phyloP scores from a whole-genome alignment of 495 filamentous ascomycete species.

The Penicillium cataractarum region DNA sequence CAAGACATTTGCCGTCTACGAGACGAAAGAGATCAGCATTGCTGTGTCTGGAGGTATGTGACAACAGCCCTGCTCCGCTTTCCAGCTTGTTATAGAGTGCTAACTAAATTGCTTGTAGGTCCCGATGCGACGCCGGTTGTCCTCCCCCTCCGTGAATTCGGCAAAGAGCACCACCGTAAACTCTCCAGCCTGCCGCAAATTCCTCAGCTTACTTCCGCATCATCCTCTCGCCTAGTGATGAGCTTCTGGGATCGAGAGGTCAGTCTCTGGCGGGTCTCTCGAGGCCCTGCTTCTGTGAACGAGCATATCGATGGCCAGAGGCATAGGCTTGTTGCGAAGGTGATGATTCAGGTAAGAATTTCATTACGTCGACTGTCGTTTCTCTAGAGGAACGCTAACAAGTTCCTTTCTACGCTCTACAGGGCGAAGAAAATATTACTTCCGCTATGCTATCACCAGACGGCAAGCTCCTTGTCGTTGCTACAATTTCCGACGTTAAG shows the following conservation, averaged over 20 bases:
- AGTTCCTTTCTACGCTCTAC: conserved; percentile 8
- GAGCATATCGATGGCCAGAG: conserved; percentile 50
- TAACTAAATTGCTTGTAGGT: conserved; percentile 54
- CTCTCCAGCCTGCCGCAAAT: conserved; percentile 81
- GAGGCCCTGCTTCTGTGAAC: conserved; percentile 44
- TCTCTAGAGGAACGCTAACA: conserved; percentile 9
- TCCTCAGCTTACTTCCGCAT: conserved; percentile 68
- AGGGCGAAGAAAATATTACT: conserved; percentile 86
- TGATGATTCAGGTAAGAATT: conserved; percentile 61
- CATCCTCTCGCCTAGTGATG: conserved; percentile 71
- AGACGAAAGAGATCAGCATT: conserved; percentile 79
- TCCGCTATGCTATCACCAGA: conserved; percentile 73
- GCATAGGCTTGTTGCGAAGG: conserved; percentile 65
- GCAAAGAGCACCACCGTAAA: conserved; percentile 77
- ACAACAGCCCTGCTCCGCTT: neutral
- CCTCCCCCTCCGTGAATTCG: conserved; percentile 76
- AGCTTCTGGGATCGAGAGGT: conserved; percentile 94
- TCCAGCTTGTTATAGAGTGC: conserved; percentile 26
- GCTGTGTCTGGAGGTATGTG: conserved; percentile 87
- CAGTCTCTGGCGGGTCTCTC: conserved; percentile 74
- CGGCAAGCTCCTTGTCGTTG: conserved; percentile 74
- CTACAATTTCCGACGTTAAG: conserved; percentile 77
- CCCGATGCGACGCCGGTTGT: conserved; percentile 83
- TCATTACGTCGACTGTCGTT: neutral
- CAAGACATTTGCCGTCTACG: conserved; percentile 90